These are phyloP conservation scores for Acer negundo DNA, from an alignment of 345 rosid species.

Conservation along the genomic window DNA sequence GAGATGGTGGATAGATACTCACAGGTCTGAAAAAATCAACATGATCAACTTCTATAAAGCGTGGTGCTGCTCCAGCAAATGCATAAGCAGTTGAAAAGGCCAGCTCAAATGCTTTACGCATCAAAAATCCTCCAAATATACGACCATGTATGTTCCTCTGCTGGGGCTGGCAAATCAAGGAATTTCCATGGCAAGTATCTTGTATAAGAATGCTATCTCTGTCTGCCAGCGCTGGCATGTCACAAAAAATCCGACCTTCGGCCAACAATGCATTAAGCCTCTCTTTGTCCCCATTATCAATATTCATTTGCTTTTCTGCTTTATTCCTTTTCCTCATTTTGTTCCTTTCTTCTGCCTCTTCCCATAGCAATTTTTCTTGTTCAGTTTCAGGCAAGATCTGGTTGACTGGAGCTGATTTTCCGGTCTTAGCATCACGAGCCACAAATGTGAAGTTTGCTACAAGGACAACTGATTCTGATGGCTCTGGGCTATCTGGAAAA, in stretches of 20 bases:
- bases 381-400: conserved; percentile 66
- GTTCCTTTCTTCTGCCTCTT: conserved; percentile 84
- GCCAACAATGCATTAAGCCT: conserved; percentile 64
- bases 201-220: conserved; percentile 81
- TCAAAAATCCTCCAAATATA: conserved; percentile 85
- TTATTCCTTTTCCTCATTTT: conserved; percentile 60
- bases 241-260: conserved; percentile 79
- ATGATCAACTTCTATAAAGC: conserved; percentile 80
- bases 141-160: conserved; percentile 87
- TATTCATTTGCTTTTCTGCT: conserved; percentile 36
- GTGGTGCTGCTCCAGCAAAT: conserved; percentile 82
- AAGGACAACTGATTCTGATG: conserved; percentile 61
- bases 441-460: conserved; percentile 85
- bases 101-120: conserved; percentile 84
- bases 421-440: conserved; percentile 78
- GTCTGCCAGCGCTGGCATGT: conserved; percentile 94
- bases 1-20: conserved; percentile 30
- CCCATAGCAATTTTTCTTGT: conserved; percentile 66
- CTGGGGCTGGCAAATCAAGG: conserved; percentile 85
- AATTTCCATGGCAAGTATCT: conserved; percentile 67
- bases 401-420: conserved; percentile 76
- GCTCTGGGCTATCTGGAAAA: conserved; percentile 42
- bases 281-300: conserved; percentile 39
- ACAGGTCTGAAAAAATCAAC: conserved; percentile 88
- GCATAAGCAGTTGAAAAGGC: conserved; percentile 84